Conservation (phyloP, 208 protist species). For the Acanthamoeba lenticulata region DNA sequence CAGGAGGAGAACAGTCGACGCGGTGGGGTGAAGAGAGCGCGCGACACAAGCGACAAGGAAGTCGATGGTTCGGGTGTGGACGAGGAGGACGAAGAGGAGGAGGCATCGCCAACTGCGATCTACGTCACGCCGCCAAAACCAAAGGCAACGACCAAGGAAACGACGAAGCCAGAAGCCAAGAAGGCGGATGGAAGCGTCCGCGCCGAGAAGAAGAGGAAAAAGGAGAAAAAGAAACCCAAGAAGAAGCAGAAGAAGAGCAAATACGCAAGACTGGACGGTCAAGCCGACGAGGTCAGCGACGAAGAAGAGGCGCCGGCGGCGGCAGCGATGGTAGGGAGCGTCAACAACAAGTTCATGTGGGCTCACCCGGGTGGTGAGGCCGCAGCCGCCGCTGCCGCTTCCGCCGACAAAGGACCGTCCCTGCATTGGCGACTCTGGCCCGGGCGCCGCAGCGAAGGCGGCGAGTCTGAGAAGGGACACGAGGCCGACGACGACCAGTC, state of each 20-base stretch:
- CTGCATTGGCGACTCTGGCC: not conserved
- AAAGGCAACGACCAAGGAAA: not conserved
- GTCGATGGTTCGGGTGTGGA: not conserved
- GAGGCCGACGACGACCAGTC: not conserved
- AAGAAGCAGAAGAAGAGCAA: not conserved
- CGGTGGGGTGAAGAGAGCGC: too few species aligned
- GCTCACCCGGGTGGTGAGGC: not conserved
- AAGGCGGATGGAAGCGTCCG: not conserved
- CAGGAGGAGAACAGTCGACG: not conserved
- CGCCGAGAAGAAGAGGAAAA: not conserved
- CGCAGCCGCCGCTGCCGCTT: too few species aligned
- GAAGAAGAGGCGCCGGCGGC: not conserved
- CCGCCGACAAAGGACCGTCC: not conserved
- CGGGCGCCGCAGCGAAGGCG: not conserved
- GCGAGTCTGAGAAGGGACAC: not conserved
- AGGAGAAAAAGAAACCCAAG: not conserved
- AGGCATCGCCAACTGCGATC: not conserved
- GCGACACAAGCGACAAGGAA: too few species aligned
- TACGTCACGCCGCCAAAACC: not conserved
- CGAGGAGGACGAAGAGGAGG: not conserved
- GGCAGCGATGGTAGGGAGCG: not conserved
- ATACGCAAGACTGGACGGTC: not conserved
- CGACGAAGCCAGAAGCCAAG: not conserved
- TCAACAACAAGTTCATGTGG: slow-evolving; percentile 5
- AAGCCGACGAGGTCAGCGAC: not conserved